phyloP scores from a whole-genome alignment of 768 basidiomycete species.

The Leccinum pellstonianum region DNA sequence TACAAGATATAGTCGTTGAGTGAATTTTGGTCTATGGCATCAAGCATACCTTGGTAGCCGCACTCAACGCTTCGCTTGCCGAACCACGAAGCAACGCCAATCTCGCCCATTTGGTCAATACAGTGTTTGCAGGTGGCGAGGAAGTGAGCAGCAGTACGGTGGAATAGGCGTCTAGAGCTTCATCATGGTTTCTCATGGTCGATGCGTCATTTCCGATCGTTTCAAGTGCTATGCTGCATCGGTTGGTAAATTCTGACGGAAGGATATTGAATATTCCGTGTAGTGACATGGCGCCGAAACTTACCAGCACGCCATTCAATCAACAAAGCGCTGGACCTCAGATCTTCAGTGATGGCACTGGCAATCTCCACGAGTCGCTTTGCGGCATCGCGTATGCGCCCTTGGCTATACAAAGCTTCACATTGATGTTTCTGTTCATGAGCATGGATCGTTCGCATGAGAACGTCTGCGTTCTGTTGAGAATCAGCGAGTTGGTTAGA shows the following conservation, averaged over 20 bases:
- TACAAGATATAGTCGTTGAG: background rate
- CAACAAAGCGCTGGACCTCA: background rate
- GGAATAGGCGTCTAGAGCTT: background rate
- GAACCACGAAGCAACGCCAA: background rate
- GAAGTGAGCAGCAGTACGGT: background rate
- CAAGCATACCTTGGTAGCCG: background rate
- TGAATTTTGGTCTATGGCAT: background rate
- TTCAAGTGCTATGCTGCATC: background rate
- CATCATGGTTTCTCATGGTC: background rate
- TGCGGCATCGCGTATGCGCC: background rate
- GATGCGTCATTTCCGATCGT: background rate
- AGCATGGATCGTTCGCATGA: background rate
- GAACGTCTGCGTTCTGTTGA: background rate
- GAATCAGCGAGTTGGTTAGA: background rate
- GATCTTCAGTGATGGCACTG: background rate
- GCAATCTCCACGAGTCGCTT: background rate
- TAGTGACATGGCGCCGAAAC: background rate
- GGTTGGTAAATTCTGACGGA: conserved; percentile 3
- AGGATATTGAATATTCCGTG: background rate
- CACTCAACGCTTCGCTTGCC: background rate
- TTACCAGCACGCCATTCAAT: conserved; percentile 9
- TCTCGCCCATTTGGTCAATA: background rate
- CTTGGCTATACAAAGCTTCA: conserved; percentile 1
- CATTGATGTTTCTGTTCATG: conserved; percentile 9
- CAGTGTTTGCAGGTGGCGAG: background rate